A percentile compares a stretch with the other conserved stretches of the same genome.
Conservation (phyloP, 257 asterid species). For the Perilla frutescens region DNA sequence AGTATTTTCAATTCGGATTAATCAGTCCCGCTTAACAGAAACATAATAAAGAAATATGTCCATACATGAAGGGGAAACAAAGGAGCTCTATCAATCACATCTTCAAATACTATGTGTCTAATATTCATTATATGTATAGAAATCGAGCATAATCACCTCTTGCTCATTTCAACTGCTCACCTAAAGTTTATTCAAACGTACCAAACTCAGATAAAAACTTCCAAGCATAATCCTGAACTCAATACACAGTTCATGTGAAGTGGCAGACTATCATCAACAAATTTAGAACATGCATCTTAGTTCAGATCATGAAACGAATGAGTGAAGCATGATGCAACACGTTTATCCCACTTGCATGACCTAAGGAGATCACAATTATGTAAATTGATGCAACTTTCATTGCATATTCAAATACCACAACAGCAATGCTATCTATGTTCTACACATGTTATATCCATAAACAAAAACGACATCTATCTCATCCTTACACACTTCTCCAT, state of each 20-base stretch:
- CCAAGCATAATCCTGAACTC: not conserved
- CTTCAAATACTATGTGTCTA: not conserved
- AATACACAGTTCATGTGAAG: not conserved
- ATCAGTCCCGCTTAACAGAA: not conserved
- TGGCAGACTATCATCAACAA: not conserved
- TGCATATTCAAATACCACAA: not conserved
- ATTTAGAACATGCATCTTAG: not conserved
- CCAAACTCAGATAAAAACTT: not conserved
- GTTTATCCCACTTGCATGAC: not conserved
- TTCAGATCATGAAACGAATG: not conserved
- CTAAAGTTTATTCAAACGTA: not conserved
- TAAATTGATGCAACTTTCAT: conserved; percentile 20
- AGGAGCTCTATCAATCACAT: not conserved
- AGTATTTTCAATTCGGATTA: not conserved
- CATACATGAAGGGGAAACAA: not conserved
- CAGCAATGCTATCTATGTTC: not conserved
- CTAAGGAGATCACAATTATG: not conserved
- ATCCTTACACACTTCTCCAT: not conserved
- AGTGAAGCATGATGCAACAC: not conserved
- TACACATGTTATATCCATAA: not conserved
- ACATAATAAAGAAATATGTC: not conserved
- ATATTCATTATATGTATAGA: not conserved
- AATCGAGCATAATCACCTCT: not conserved
- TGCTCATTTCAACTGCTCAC: not conserved
- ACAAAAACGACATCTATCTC: not conserved